phyloP scores from a whole-genome alignment of 345 rosid species.

The Arabidopsis arenosa region DNA sequence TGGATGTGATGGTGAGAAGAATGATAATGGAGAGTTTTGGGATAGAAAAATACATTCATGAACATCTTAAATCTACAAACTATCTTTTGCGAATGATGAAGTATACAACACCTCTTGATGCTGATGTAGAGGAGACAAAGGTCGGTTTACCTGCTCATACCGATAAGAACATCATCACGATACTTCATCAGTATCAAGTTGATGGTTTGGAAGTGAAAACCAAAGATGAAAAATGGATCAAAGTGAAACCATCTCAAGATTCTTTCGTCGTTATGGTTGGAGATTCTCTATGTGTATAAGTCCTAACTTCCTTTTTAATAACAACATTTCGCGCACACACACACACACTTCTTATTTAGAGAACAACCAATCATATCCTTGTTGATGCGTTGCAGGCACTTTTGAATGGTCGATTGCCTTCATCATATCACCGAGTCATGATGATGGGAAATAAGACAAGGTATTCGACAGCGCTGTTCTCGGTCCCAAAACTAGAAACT shows the following conservation, averaged over 20 bases:
- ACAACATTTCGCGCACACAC: too few species aligned
- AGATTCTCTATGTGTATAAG: constrained; percentile 54
- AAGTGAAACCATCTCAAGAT: constrained; percentile 52
- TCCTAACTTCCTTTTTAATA: background rate
- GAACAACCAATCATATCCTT: background rate
- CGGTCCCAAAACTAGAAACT: constrained; percentile 51
- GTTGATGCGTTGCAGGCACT: constrained; percentile 56
- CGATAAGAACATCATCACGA: constrained; percentile 59
- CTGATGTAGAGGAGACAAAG: constrained; percentile 45
- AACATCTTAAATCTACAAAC: constrained; percentile 43
- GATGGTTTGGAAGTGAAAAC: constrained; percentile 57
- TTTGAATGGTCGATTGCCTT: constrained; percentile 61
- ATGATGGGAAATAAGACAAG: constrained; percentile 58
- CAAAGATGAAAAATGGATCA: constrained; percentile 57
- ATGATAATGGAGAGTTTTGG: constrained; percentile 69
- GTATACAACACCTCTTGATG: constrained; percentile 7
- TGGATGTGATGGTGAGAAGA: constrained; percentile 54
- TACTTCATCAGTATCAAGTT: constrained; percentile 60
- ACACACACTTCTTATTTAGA: background rate
- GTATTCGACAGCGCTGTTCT: constrained; percentile 61
- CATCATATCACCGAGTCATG: constrained; percentile 66
- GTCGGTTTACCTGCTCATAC: constrained; percentile 56
- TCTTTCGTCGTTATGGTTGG: constrained; percentile 56
- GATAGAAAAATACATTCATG: constrained; percentile 47
- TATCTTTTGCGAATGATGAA: constrained; percentile 36